Percentiles rank a stretch among this genome's conserved stretches.
Evolutionary conservation across 192 early-diverging fungal species (phyloP).

Genomic region (Pilobolus umbonatus): DNA sequence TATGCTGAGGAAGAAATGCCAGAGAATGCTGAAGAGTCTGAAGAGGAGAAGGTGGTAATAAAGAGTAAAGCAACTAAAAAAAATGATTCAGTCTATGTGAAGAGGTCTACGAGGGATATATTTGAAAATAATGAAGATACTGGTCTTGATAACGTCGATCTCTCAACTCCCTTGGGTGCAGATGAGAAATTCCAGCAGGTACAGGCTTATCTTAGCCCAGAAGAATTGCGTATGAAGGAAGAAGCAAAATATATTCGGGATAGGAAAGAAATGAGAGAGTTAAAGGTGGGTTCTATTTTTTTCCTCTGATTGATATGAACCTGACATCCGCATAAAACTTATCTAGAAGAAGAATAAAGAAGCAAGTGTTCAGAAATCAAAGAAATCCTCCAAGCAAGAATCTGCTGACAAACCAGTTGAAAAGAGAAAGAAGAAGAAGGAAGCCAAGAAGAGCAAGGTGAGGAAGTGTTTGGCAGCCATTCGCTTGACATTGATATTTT

Average conservation of each 20-base stretch:
- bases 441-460: background rate
- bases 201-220: conserved; percentile 48
- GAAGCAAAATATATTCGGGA: conserved; percentile 37
- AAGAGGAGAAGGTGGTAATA: conserved; percentile 30
- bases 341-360: conserved; percentile 8
- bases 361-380: background rate
- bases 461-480: background rate
- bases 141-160: conserved; percentile 44
- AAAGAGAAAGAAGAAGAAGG: conserved; percentile 19
- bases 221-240: conserved; percentile 47
- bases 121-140: conserved; percentile 26
- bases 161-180: conserved; percentile 48
- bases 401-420: background rate
- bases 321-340: background rate
- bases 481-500: too few species aligned
- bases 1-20: conserved; percentile 60
- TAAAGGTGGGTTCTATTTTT: background rate
- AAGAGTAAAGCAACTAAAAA: conserved; percentile 11
- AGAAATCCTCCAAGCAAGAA: background rate
- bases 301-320: conserved; percentile 7
- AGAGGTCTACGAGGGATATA: conserved; percentile 18
- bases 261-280: conserved; percentile 17
- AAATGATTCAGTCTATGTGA: conserved; percentile 4
- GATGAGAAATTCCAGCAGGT: conserved; percentile 52
- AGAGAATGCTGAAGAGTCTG: conserved; percentile 49